Evolutionary conservation across 2,329 filamentous ascomycete species (phyloP).

Genomic region (Fusarium agapanthi): DNA sequence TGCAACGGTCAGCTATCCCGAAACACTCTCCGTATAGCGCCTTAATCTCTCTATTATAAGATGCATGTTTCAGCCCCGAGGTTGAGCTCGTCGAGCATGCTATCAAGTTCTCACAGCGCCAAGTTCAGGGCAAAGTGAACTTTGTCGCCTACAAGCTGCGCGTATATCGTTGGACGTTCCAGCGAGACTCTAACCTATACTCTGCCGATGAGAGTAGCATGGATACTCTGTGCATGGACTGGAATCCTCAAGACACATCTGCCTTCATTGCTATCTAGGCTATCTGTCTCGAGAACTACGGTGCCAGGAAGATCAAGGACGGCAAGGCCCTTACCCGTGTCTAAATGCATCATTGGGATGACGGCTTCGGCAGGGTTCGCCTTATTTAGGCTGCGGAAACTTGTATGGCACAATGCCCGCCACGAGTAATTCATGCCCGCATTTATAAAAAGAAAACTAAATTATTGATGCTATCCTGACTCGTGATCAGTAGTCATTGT

Average conservation of each 20-base stretch:
- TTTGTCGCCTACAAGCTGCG: constrained; percentile 53
- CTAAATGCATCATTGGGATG: not conserved
- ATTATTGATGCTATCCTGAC: not conserved
- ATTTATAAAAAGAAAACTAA: not conserved
- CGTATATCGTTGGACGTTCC: constrained; percentile 57
- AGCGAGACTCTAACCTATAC: constrained; percentile 61
- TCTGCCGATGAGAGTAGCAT: constrained; percentile 58
- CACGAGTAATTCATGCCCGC: not conserved
- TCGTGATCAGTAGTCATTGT: not conserved
- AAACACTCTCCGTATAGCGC: not conserved
- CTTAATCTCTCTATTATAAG: not conserved
- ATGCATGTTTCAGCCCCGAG: constrained; percentile 60
- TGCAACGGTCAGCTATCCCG: constrained; percentile 9
- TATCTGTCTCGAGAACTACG: constrained; percentile 57
- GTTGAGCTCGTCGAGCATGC: constrained; percentile 68
- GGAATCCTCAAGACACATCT: constrained; percentile 74
- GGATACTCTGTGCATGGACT: constrained; percentile 64
- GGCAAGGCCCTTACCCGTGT: constrained; percentile 50
- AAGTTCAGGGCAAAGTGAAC: constrained; percentile 47
- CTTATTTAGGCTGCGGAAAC: not conserved
- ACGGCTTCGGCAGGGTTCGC: not conserved
- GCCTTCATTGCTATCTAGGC: constrained; percentile 63
- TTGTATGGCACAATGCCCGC: not conserved
- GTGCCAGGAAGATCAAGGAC: constrained; percentile 45
- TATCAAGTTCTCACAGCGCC: constrained; percentile 67